phyloP scores from a whole-genome alignment of 306 rosid genomes.

The Corylus americana region DNA sequence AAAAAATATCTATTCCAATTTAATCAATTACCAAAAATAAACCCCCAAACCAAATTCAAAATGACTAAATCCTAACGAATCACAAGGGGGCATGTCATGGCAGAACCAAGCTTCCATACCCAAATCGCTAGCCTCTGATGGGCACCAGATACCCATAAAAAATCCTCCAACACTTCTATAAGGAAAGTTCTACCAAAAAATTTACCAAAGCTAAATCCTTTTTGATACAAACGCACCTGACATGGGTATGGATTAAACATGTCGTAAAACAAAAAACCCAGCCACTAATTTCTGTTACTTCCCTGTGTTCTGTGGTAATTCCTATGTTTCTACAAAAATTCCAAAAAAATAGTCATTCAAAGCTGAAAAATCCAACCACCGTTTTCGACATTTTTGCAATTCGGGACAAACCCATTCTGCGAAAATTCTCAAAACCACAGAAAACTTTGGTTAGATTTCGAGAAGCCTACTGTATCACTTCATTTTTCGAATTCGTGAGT shows the following conservation, averaged over 20 bases:
- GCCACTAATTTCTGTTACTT: not conserved
- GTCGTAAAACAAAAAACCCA: not conserved
- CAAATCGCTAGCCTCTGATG: not conserved
- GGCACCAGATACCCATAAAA: not conserved
- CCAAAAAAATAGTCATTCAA: not conserved
- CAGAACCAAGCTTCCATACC: not conserved
- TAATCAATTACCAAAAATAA: not conserved
- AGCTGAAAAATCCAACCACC: no score
- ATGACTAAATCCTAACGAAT: not conserved
- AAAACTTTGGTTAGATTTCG: no score
- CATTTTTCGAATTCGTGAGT: not conserved
- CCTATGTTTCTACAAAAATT: not conserved
- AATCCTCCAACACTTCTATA: not conserved
- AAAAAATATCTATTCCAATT: not conserved
- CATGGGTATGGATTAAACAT: not conserved
- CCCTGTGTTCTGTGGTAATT: not conserved
- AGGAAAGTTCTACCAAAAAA: slow-evolving; percentile 4
- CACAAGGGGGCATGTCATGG: not conserved
- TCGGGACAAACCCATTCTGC: no score
- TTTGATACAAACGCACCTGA: not conserved
- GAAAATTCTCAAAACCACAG: not conserved
- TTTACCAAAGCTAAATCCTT: slow-evolving; percentile 9
- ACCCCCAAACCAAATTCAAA: not conserved
- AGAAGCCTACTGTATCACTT: not conserved
- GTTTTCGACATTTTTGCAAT: no score